Evolutionary conservation across 2,329 filamentous ascomycete species (phyloP), one percentile per base, ranked within the genome.

Genomic region (Aureobasidium sp.): DNA sequence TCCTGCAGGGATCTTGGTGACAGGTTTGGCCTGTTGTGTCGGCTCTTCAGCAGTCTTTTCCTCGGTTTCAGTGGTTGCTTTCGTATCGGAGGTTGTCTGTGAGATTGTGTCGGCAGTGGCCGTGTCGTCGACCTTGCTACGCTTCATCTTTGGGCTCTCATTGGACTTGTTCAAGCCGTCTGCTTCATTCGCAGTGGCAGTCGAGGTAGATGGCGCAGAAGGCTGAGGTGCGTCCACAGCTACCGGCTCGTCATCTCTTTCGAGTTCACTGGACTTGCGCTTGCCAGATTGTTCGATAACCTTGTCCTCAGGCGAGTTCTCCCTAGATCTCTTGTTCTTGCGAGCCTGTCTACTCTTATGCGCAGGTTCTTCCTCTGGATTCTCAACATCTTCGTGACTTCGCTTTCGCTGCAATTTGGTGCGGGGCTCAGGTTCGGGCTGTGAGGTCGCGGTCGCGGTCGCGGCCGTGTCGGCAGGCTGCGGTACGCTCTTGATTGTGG

Each of bases 301-400:
- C 39, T 71, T 68, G 29, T 72, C 70, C 17, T 74, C 73, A 20
- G 69, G 68, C 0, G 72, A 72, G 56, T 76, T 73, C 60, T 79
- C 78, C 67, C 78, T 72, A 64, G 78, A 80, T 64, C 78, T 72
- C 69, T 81, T 81, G 64, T 77, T 72, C 70, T 80, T 81, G 64
- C 78, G 74, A 9, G 66, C 70, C 67, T 80, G 78, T 44, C 73
- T 73, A 64, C 72, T 74, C 55, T 56, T 58, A n/a, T 36, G 39
- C 13, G 71, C 66, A 58, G 74, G 70, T 59, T 72, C 72, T 32
- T 70, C 70, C 7, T 69, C 65, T 6, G 68, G 69, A 23, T 73
- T 70, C 10, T 70, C 69, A 6, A 70, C 64, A 23, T 75, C 75
- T 62, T 80, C 78, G 39, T 75, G 72, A 65, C 77, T 79, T 62